phyloP scores from a whole-genome alignment of 2,329 filamentous ascomycete species.

The Coniella vitis region DNA sequence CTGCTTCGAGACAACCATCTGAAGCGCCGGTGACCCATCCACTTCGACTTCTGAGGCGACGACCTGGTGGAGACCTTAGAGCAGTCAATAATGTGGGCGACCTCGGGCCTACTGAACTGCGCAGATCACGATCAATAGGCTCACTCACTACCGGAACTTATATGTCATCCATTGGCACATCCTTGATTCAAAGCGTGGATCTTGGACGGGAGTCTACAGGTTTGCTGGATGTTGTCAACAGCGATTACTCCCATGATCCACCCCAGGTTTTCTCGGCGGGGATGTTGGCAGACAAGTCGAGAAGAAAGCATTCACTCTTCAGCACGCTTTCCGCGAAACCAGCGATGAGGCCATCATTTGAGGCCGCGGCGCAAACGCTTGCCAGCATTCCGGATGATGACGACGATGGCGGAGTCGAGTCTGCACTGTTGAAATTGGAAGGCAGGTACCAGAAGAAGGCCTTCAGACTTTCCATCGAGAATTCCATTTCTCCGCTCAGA shows the following conservation, averaged over 20 bases:
- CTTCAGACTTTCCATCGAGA: constrained; percentile 35
- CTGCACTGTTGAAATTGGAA: constrained; percentile 86
- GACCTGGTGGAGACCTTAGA: constrained; percentile 69
- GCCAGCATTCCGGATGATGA: constrained; percentile 83
- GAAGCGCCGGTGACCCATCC: constrained; percentile 42
- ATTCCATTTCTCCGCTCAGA: constrained; percentile 12
- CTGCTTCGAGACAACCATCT: constrained; percentile 38
- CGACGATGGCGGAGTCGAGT: constrained; percentile 82
- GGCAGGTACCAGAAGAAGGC: constrained; percentile 65
- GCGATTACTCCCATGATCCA: constrained; percentile 34
- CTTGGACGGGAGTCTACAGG: constrained; percentile 30
- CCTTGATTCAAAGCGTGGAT: constrained; percentile 39
- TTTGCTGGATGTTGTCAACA: constrained; percentile 38
- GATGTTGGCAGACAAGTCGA: constrained; percentile 45
- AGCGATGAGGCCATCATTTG: constrained; percentile 68
- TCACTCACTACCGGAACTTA: constrained; percentile 47
- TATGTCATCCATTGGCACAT: constrained; percentile 54
- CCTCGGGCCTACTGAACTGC: constrained; percentile 41
- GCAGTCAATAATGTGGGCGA: constrained; percentile 61
- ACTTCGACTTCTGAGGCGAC: constrained; percentile 59
- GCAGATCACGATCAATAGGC: constrained; percentile 50
- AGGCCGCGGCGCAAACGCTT: constrained; percentile 79
- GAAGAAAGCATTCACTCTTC: constrained; percentile 46
- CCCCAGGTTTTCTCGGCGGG: constrained; percentile 49
- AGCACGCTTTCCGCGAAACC: constrained; percentile 58